A percentile compares a stretch with the other conserved stretches of the same genome.
Evolutionary conservation across 169 alveolate species (phyloP).

Genomic region (Plasmodium relictum): DNA sequence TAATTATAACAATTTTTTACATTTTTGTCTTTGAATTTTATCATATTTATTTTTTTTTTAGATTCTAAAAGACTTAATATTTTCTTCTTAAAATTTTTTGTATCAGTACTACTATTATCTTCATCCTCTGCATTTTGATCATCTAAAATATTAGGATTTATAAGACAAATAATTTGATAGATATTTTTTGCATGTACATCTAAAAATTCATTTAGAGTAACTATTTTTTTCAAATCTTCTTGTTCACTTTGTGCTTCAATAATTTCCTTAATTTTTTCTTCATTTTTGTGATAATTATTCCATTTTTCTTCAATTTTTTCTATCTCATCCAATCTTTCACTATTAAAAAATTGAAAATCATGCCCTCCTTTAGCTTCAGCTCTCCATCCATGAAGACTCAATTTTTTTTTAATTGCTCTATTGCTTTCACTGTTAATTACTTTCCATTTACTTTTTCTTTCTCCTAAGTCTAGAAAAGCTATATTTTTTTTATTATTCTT

Average conservation of each 20-base stretch:
- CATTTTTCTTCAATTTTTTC: conserved; percentile 64
- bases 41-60: conserved; percentile 25
- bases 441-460: conserved; percentile 89
- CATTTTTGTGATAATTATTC: conserved; percentile 30
- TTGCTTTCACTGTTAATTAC: conserved; percentile 79
- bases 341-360: conserved; percentile 93
- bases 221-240: conserved; percentile 76
- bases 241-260: conserved; percentile 74
- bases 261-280: conserved; percentile 74
- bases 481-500: conserved; percentile 60
- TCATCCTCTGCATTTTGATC: conserved; percentile 11
- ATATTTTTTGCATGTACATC: conserved; percentile 80
- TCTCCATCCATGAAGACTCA: conserved; percentile 92
- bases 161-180: conserved; percentile 85
- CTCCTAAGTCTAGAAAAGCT: conserved; percentile 88
- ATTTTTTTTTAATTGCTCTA: conserved; percentile 67
- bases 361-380: conserved; percentile 94
- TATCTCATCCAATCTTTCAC: conserved; percentile 74
- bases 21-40: conserved; percentile 43
- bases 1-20: conserved; percentile 36
- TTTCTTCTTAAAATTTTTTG: conserved; percentile 11
- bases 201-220: conserved; percentile 78
- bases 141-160: conserved; percentile 56
- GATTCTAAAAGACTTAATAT: conserved; percentile 25
- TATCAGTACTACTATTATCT: conserved; percentile 1